Conservation (phyloP, 176 grass and related monocot species). For the Pontederia crassipes region DNA sequence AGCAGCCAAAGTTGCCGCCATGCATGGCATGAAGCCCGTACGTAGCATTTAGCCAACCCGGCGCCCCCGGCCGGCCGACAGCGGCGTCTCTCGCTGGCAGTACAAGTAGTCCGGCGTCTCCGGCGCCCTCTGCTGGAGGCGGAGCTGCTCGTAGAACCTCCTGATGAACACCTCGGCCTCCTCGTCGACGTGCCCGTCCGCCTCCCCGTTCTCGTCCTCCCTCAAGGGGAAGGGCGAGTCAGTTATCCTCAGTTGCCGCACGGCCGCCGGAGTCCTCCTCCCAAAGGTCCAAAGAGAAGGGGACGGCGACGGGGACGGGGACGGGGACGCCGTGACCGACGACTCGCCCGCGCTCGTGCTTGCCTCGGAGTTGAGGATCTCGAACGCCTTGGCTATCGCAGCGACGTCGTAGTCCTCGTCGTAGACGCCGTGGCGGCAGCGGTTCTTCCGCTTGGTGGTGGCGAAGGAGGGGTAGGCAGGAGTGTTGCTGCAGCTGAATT, state of each 20-base stretch:
- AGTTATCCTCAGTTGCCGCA: constrained; percentile 53
- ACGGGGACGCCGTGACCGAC: neutral
- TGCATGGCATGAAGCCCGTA: too few relatives aligned
- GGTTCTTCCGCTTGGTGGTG: constrained; percentile 16
- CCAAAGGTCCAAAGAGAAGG: constrained; percentile 42
- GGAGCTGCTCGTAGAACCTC: constrained; percentile 61
- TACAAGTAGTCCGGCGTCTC: constrained; percentile 41
- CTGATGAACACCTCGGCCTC: constrained; percentile 46
- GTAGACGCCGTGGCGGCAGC: constrained; percentile 15
- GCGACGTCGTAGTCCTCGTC: constrained; percentile 24
- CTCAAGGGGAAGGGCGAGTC: constrained; percentile 63
- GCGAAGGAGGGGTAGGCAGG: constrained; percentile 27
- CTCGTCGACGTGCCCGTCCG: constrained; percentile 35
- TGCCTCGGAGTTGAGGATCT: neutral
- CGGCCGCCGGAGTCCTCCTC: constrained; percentile 22
- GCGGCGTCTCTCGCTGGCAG: neutral
- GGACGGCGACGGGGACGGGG: constrained; percentile 57
- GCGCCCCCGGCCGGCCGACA: neutral
- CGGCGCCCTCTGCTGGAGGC: constrained; percentile 28
- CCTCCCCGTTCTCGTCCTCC: constrained; percentile 34
- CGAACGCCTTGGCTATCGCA: constrained; percentile 25
- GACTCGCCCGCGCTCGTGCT: constrained; percentile 3
- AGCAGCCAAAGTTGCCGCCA: too few relatives aligned
- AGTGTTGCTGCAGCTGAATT: constrained; percentile 86
- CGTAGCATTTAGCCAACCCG: too few relatives aligned